Evolutionary conservation across 2,329 filamentous ascomycete species (phyloP).

Genomic region (Stachybotrys elegans): DNA sequence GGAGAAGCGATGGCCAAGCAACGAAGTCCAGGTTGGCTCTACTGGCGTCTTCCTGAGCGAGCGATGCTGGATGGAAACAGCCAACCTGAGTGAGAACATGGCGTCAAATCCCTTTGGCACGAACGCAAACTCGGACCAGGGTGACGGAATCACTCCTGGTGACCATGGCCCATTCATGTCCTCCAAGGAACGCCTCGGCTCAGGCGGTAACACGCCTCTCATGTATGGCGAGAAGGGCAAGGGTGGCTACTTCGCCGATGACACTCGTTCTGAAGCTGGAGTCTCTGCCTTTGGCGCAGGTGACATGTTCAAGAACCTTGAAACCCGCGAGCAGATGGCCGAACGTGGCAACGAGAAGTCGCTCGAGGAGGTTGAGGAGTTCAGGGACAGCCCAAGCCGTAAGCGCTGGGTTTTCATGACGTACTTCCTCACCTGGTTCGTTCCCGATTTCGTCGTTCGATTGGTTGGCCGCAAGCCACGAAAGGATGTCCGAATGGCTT

Average conservation of each 20-base stretch:
- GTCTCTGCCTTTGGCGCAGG: conserved; percentile 85
- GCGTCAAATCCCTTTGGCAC: conserved; percentile 34
- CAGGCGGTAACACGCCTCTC: conserved; percentile 48
- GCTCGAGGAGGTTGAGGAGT: conserved; percentile 84
- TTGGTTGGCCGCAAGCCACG: conserved; percentile 78
- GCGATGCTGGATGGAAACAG: conserved; percentile 88
- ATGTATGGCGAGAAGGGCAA: conserved; percentile 71
- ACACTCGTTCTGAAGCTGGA: conserved; percentile 85
- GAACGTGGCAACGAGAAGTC: conserved; percentile 91
- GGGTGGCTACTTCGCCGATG: conserved; percentile 78
- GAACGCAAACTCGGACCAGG: conserved; percentile 47
- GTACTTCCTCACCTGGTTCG: conserved; percentile 76
- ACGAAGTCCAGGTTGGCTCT: conserved; percentile 84
- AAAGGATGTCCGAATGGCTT: conserved; percentile 87
- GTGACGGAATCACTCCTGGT: conserved; percentile 55
- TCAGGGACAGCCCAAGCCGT: conserved; percentile 69
- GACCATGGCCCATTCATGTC: conserved; percentile 56
- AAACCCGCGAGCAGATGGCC: conserved; percentile 89
- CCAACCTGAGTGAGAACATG: conserved; percentile 63
- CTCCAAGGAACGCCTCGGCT: conserved; percentile 56
- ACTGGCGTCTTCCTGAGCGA: conserved; percentile 96
- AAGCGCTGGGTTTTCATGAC: conserved; percentile 89
- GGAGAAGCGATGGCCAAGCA: conserved; percentile 84
- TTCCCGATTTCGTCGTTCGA: conserved; percentile 80
- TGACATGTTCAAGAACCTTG: conserved; percentile 97